These are phyloP conservation scores for Phytophthora vignae DNA, from an alignment of 352 stramenopile species.

Conservation along the genomic window DNA sequence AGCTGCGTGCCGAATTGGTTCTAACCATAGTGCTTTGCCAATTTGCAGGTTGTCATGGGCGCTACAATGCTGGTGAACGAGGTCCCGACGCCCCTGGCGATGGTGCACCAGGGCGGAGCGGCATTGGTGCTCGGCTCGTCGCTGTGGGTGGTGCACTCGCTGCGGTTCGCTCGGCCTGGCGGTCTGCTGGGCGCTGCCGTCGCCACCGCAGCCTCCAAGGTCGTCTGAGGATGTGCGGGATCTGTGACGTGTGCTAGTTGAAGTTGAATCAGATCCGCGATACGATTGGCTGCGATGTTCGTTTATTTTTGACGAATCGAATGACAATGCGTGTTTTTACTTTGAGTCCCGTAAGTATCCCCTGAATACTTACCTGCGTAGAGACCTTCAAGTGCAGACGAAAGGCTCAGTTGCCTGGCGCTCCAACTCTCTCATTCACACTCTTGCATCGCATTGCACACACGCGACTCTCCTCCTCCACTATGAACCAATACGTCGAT, in stretches of 20 bases:
- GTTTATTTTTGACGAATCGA: slow-evolving; percentile 22
- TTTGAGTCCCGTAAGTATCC: neutral
- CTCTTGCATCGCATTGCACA: slow-evolving; percentile 6
- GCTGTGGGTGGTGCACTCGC: slow-evolving; percentile 69
- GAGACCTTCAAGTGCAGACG: slow-evolving; percentile 16
- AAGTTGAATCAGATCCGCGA: slow-evolving; percentile 8
- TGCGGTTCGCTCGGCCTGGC: slow-evolving; percentile 65
- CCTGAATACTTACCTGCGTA: slow-evolving; percentile 39
- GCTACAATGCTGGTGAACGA: slow-evolving; percentile 96
- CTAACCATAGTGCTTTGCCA: neutral
- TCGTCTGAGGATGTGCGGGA: slow-evolving; percentile 17
- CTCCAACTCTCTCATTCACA: slow-evolving; percentile 15
- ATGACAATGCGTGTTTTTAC: slow-evolving; percentile 18
- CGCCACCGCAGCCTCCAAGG: slow-evolving; percentile 28
- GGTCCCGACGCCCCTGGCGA: slow-evolving; percentile 93
- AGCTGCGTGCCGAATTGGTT: neutral
- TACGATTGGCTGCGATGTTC: slow-evolving; percentile 7
- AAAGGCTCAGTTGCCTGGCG: slow-evolving; percentile 1
- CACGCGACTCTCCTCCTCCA: neutral
- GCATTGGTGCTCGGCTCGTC: slow-evolving; percentile 65
- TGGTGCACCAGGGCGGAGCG: slow-evolving; percentile 90
- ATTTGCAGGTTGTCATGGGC: slow-evolving; percentile 88
- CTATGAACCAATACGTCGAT: slow-evolving; percentile 76
- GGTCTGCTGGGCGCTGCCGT: slow-evolving; percentile 40
- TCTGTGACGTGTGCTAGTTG: slow-evolving; percentile 34